These are phyloP conservation scores for Saccharomyces hybrid DNA, from an alignment of 1,139 yeast species.

Conservation along the genomic window DNA sequence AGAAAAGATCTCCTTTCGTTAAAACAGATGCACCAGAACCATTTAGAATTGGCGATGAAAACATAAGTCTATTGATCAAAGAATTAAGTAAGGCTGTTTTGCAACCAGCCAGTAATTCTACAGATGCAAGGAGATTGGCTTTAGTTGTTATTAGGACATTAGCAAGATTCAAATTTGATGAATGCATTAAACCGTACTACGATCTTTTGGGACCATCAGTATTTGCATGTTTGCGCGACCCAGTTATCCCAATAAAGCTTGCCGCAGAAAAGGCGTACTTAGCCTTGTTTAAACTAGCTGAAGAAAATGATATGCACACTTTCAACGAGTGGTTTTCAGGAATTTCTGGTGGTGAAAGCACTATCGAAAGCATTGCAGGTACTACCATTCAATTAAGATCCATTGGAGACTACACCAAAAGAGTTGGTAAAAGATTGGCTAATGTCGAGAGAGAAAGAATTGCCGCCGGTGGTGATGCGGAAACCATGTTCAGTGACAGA, in stretches of 20 bases:
- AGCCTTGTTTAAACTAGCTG: slow-evolving; percentile 63
- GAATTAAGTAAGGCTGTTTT: slow-evolving; percentile 47
- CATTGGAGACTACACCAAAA: slow-evolving; percentile 75
- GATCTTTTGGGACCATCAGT: slow-evolving; percentile 63
- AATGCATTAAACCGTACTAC: slow-evolving; percentile 44
- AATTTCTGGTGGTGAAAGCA: too few species aligned
- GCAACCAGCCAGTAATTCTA: slow-evolving; percentile 52
- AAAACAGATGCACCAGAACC: slow-evolving; percentile 24
- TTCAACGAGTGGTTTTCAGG: slow-evolving; percentile 56
- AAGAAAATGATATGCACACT: slow-evolving; percentile 49
- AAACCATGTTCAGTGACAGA: slow-evolving; percentile 74
- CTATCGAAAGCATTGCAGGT: slow-evolving; percentile 30
- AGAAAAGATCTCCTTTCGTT: slow-evolving; percentile 37
- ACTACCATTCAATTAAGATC: slow-evolving; percentile 60
- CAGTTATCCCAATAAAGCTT: slow-evolving; percentile 79
- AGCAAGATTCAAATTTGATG: slow-evolving; percentile 51
- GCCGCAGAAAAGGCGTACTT: slow-evolving; percentile 92
- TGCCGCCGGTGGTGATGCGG: slow-evolving; percentile 86
- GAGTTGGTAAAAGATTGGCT: slow-evolving; percentile 82
- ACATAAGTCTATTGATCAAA: slow-evolving; percentile 36
- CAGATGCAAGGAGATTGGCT: slow-evolving; percentile 76
- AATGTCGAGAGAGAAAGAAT: slow-evolving; percentile 78
- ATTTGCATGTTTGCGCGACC: slow-evolving; percentile 77
- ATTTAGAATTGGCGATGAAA: slow-evolving; percentile 37
- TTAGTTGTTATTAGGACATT: slow-evolving; percentile 71